Evolutionary conservation across 2,329 filamentous ascomycete species (phyloP).

Genomic region (Dichotomopilus funicola): DNA sequence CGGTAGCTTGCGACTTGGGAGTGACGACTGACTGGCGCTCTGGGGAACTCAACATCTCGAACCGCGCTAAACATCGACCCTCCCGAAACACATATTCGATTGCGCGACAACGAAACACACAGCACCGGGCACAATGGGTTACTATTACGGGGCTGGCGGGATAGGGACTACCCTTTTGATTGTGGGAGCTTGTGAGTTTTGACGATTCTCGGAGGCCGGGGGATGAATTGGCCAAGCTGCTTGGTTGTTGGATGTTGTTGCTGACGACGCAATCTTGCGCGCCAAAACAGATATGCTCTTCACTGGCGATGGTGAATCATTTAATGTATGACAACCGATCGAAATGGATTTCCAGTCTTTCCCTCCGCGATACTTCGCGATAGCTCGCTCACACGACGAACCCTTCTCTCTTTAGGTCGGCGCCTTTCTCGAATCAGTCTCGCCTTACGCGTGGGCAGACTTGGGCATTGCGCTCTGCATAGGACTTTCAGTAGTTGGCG

Average conservation of each 20-base stretch:
- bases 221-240: not conserved
- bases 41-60: not conserved
- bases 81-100: not conserved
- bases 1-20: not conserved
- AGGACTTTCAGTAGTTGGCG: slow-evolving; percentile 89
- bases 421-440: slow-evolving; percentile 87
- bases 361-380: not conserved
- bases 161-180: slow-evolving; percentile 62
- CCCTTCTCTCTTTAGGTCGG: slow-evolving; percentile 57
- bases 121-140: slow-evolving; percentile 52
- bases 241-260: slow-evolving; percentile 1
- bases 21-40: not conserved
- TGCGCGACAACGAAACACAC: not conserved
- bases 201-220: not conserved
- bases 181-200: slow-evolving; percentile 68
- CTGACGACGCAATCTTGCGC: slow-evolving; percentile 18
- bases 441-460: slow-evolving; percentile 88
- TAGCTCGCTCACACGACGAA: slow-evolving; percentile 20
- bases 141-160: slow-evolving; percentile 63
- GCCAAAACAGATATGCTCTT: slow-evolving; percentile 83
- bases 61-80: not conserved
- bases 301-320: slow-evolving; percentile 88
- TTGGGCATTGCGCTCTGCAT: slow-evolving; percentile 91
- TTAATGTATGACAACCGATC: slow-evolving; percentile 61
- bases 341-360: not conserved